phyloP scores from a whole-genome alignment of 2,329 filamentous ascomycete species.

The Aschersonia sp. region DNA sequence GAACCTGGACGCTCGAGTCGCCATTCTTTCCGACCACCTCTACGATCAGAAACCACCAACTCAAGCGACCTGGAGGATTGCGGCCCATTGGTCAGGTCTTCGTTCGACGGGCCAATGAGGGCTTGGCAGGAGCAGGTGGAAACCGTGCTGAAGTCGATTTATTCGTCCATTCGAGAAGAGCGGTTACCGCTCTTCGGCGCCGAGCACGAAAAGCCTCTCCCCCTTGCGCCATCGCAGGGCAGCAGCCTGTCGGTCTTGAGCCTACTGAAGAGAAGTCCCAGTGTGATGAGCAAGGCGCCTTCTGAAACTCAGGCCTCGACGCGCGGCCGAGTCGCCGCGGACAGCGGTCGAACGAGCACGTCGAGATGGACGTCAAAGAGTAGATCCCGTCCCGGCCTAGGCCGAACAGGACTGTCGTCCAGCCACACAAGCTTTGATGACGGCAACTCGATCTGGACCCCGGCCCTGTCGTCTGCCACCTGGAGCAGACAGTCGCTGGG shows the following conservation, averaged over 20 bases:
- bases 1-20: constrained; percentile 26
- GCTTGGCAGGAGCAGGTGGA: constrained; percentile 87
- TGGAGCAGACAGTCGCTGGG: constrained; percentile 92
- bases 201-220: constrained; percentile 27
- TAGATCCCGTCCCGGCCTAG: constrained; percentile 61
- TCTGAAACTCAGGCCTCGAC: constrained; percentile 62
- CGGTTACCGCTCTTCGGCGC: constrained; percentile 76
- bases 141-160: constrained; percentile 82
- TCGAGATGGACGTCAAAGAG: constrained; percentile 77
- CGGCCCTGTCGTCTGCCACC: constrained; percentile 69
- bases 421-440: constrained; percentile 93
- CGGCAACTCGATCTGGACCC: constrained; percentile 79
- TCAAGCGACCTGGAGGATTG: constrained; percentile 37
- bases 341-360: constrained; percentile 35
- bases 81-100: constrained; percentile 63
- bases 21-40: constrained; percentile 35
- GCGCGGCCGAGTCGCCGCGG: constrained; percentile 60
- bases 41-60: constrained; percentile 29
- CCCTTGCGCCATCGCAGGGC: constrained; percentile 24
- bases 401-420: constrained; percentile 69
- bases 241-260: constrained; percentile 59
- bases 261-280: constrained; percentile 74
- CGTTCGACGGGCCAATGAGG: constrained; percentile 60
- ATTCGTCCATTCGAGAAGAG: constrained; percentile 75
- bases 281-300: constrained; percentile 82